Base-by-base conservation (phyloP, 1,139 yeast genomes). In the Pichia sp. region DNA sequence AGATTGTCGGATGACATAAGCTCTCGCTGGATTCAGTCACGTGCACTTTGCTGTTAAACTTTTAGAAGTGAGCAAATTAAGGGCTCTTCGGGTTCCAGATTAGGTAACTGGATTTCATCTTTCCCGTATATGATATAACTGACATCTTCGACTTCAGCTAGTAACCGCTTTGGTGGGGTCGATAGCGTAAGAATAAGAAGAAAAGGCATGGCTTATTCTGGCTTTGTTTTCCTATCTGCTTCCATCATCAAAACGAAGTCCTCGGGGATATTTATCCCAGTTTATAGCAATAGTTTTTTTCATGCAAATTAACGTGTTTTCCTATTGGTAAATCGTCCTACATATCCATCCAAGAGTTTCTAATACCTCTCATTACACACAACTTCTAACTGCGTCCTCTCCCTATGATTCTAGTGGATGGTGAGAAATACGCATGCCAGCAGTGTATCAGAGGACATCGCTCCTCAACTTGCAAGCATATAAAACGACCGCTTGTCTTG, bases 391-490 rank as follows among this genome's bases (percentile, higher is more conserved):
- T 18, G 21, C 26, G 28, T 19, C 9, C 23, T 9, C 40, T 34
- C 4, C 9, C 19, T 9, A 91, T 93, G 98, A 89, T 93, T 53
- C 73, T 89, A 47, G 88, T 87, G 61, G 89, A 87, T 58, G 88
- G 87, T 41, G 85, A 80, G 61, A 88, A 93, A 64, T 87, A 87
- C 66, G 90, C 96, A n/a, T 93, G 96, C 67, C 79, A 83, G 55
- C 85, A 84, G 62, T 93, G 99, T 66, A 89, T 93, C 41, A 74
- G 97, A 44, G 98, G 98, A 21, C 99, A 93, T 66, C 71, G 99
- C 44, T 87, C 96, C 3, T 83, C 95, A 3, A 81, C 85, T 52
- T 93, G 99, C 67, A 80, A 80, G 54, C 99, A 93, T 67, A 81
- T 86, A 46, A 75, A 79, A 48, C 74, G 96, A 47, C 90, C 95